Percentiles rank a stretch among this genome's conserved stretches.
Evolutionary conservation across 345 rosid species (phyloP).

Genomic region (Psidium guajava): DNA sequence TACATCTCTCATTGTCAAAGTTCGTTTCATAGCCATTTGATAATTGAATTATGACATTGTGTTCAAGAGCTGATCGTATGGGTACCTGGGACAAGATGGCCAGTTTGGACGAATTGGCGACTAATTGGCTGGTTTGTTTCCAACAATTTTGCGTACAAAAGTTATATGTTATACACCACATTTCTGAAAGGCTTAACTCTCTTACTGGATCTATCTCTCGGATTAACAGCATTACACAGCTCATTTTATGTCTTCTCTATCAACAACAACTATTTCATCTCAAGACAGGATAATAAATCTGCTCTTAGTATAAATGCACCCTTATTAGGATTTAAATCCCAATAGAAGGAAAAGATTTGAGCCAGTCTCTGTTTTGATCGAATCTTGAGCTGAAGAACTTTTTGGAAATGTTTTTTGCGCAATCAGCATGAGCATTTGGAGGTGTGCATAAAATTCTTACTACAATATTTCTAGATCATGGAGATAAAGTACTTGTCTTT

Average conservation of each 20-base stretch:
- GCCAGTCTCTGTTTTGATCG: background rate
- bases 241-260: background rate
- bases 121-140: background rate
- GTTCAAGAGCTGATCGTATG: background rate
- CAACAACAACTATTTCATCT: background rate
- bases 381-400: background rate
- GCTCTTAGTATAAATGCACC: background rate
- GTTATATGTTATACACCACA: background rate
- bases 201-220: background rate
- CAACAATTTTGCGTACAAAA: background rate
- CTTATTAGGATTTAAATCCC: background rate
- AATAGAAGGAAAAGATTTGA: background rate
- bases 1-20: background rate
- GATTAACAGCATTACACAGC: background rate
- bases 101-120: background rate
- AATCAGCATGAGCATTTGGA: background rate
- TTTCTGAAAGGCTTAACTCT: background rate
- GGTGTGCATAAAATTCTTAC: background rate
- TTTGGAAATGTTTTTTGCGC: background rate
- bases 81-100: background rate
- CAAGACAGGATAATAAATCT: background rate
- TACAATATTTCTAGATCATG: background rate
- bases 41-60: background rate
- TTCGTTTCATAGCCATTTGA: background rate
- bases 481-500: background rate